Evolutionary conservation across 768 basidiomycete species (phyloP), one percentile per base, ranked within the genome.

Genomic region (Boletus huronensis): DNA sequence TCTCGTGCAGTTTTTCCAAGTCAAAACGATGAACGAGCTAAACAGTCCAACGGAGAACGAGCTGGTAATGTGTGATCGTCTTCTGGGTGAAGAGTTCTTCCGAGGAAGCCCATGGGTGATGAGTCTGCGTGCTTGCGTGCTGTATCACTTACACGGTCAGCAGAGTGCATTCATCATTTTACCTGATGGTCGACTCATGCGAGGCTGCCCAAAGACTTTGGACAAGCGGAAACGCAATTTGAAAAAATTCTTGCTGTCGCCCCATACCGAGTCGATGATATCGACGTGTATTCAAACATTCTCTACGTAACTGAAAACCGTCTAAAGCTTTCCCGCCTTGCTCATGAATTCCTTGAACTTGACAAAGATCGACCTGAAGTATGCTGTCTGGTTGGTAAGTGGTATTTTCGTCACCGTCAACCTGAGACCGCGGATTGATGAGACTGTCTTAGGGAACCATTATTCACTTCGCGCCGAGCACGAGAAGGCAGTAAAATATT

Each of bases 301-400:
- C 79, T 98, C 39, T 98, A 98, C 70, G 94, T 98, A 3, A 92
- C 91, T 45, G 90, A 94, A 64, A 92, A 91, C 63, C 82, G 84
- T 42, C 75, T 90, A 32, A 95, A 96, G 65, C 75, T 99, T 40
- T 94, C 94, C 19, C 85, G 85, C 68, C 79, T 98, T 35, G 97
- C 96, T 8, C 93, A 94, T 58, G 88, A 95, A 60, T 96, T 94
- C 70, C 79, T 93, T 43, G 80, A 84, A 26, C 74, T 96, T 31
- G 94, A 98, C 63, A 88, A 92, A 71, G 90, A 96, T 72, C 80
- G 96, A 28, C 96, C 97, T 26, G 97, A 99, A 75, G 87, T 96
- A 3, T 98, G 96, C 68, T 96, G 93, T 69, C 78, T 98, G 50
- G 88, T 98, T 53, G 97, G 96, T 94, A 63, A 57, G 88, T 58